phyloP scores from a whole-genome alignment of 1,139 yeast species.

The Ogataea hybrid region DNA sequence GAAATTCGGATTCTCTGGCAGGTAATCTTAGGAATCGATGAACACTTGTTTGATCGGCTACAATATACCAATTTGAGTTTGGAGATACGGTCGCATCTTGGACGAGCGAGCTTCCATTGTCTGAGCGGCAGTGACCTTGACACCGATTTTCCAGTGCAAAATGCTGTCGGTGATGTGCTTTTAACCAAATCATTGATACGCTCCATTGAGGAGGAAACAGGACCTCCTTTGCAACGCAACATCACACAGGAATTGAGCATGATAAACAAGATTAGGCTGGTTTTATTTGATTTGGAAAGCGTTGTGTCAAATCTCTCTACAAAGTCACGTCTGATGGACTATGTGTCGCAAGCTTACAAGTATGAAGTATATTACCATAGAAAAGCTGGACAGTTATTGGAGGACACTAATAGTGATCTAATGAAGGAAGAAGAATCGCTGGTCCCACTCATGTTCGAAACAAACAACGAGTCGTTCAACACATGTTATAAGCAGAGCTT shows the following conservation, averaged over 20 bases:
- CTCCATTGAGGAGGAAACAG: slow-evolving; percentile 20
- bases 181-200: slow-evolving; percentile 11
- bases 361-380: slow-evolving; percentile 18
- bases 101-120: slow-evolving; percentile 15
- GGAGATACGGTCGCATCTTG: slow-evolving; percentile 11
- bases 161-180: slow-evolving; percentile 16
- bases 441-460: slow-evolving; percentile 18
- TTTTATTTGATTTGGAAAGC: slow-evolving; percentile 13
- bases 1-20: slow-evolving; percentile 25
- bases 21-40: slow-evolving; percentile 24
- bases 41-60: slow-evolving; percentile 15
- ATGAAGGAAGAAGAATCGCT: slow-evolving; percentile 8
- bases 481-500: slow-evolving; percentile 22
- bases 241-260: slow-evolving; percentile 18
- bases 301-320: slow-evolving; percentile 12
- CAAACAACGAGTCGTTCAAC: slow-evolving; percentile 19
- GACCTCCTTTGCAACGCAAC: slow-evolving; percentile 10
- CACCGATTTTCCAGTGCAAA: slow-evolving; percentile 1
- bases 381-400: slow-evolving; percentile 15
- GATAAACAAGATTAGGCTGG: slow-evolving; percentile 20
- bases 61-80: slow-evolving; percentile 21
- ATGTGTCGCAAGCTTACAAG: slow-evolving; percentile 11
- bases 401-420: slow-evolving; percentile 16
- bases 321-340: slow-evolving; percentile 9
- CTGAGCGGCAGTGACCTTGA: slow-evolving; percentile 8